Base-by-base conservation (phyloP, 2,329 filamentous ascomycete genomes). In the Trichoderma afroharzianum region DNA sequence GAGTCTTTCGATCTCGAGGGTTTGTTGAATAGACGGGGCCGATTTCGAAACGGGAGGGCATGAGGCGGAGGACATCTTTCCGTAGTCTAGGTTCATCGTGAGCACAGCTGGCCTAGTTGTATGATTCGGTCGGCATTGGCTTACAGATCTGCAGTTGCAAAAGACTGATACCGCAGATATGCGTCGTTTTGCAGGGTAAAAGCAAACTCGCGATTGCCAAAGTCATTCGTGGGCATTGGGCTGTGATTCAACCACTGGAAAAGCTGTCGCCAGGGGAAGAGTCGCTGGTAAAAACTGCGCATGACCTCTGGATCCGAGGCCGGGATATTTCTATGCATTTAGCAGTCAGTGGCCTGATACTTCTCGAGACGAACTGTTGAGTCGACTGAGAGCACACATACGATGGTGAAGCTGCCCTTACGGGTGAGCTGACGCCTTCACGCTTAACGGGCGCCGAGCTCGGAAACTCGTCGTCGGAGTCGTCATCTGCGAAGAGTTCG, bases 201-300 rank as follows among this genome's bases (percentile, higher is more conserved):
- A 21, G 96, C 95, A 80, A 99, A 98, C 81, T 99, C 96, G 79
- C 96, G 92, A 80, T 98, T 93, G 32, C 87, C 90, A 83, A 98
- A 98, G 82, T 98, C 95, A 75, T 91, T 91, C 5, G 92, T 92
- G 0, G 96, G 95, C 7, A 90, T 90, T 7, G 94, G 92, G 68
- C 93, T 93, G 82, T 98, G 96, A 79, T 98, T 99, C 62, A 99
- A 89, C 96, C 96, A 99, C 81, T 98, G 95, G 82, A 98, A 99
- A 24, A 98, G 90, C 73, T 93, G 92, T 72, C 95, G 90, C 86
- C 97, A 99, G 5, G 96, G 96, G 77, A 98, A 98, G 47, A 99
- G 86, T 62, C 96, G 93, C 79, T 97, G 93, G 80, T 99, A 99
- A 84, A 98, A 99, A 74, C 92, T 93, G 77, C 93, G 90, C 90